These are phyloP conservation scores for Scheffersomyces parashehatae DNA, from an alignment of 1,139 yeast genomes.

Conservation along the genomic window DNA sequence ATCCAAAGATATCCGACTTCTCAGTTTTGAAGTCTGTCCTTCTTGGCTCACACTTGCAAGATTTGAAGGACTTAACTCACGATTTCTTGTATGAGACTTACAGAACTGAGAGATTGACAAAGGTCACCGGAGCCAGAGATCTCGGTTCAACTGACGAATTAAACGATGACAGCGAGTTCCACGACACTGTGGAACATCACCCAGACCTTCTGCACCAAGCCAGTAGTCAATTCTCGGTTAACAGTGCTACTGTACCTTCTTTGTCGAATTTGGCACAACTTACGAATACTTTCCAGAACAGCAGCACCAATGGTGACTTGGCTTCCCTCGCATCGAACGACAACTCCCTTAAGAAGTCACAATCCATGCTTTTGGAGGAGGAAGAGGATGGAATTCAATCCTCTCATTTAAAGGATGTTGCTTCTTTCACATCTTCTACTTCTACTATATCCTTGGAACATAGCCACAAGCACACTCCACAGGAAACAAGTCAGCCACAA, in stretches of 20 bases:
- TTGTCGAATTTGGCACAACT: slow-evolving; percentile 65
- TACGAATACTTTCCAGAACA: slow-evolving; percentile 26
- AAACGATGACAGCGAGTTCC: slow-evolving; percentile 28
- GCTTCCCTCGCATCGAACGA: slow-evolving; percentile 8
- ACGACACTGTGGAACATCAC: slow-evolving; percentile 31
- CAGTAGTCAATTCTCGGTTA: slow-evolving; percentile 5
- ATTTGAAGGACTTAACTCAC: slow-evolving; percentile 89
- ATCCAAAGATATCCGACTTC: slow-evolving; percentile 81
- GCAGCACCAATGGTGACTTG: neutral
- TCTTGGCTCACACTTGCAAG: slow-evolving; percentile 90
- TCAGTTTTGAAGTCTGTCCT: slow-evolving; percentile 79
- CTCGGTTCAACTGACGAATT: slow-evolving; percentile 22
- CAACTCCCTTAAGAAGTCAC: slow-evolving; percentile 25
- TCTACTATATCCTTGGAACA: slow-evolving; percentile 28
- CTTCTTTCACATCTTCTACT: slow-evolving; percentile 32
- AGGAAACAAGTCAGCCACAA: slow-evolving; percentile 1
- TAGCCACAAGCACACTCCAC: slow-evolving; percentile 1
- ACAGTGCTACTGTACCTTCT: slow-evolving; percentile 49
- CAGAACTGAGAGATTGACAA: slow-evolving; percentile 79
- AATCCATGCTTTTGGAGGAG: slow-evolving; percentile 41
- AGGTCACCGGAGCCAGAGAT: slow-evolving; percentile 45
- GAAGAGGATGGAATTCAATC: slow-evolving; percentile 25
- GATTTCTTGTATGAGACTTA: slow-evolving; percentile 89
- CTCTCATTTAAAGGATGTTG: slow-evolving; percentile 30
- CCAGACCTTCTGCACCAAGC: slow-evolving; percentile 9